A percentile compares a stretch with the other conserved stretches of the same genome.
These are phyloP conservation scores for Fusarium anguioides DNA, from an alignment of 2,329 filamentous ascomycete species.

Conservation along the genomic window DNA sequence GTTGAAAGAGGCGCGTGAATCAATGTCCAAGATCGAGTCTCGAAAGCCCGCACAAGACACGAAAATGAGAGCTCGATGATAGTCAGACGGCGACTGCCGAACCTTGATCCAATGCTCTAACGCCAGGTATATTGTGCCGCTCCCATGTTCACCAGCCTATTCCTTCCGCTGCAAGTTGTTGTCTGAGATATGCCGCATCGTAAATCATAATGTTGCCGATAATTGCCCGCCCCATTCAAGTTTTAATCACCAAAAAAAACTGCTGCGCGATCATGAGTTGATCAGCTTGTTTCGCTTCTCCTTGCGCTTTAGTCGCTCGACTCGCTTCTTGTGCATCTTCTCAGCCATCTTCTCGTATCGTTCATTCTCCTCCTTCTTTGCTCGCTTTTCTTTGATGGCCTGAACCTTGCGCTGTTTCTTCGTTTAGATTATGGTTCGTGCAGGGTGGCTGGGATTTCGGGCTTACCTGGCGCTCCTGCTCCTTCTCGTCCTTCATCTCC, in stretches of 20 bases:
- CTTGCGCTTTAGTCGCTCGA: constrained; percentile 91
- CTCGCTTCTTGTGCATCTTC: constrained; percentile 97
- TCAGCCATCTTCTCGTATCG: constrained; percentile 93
- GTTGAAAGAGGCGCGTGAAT: neutral
- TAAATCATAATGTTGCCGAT: constrained; percentile 40
- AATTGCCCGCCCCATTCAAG: constrained; percentile 7
- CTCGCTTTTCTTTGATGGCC: constrained; percentile 84
- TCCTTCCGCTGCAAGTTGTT: constrained; percentile 19
- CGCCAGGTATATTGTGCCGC: constrained; percentile 31
- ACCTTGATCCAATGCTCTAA: constrained; percentile 12
- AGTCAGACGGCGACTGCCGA: neutral
- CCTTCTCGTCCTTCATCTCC: constrained; percentile 96
- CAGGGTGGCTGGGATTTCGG: neutral
- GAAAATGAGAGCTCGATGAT: neutral
- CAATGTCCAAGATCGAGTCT: neutral
- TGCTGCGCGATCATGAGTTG: constrained; percentile 64
- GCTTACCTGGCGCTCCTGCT: constrained; percentile 82
- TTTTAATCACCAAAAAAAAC: neutral
- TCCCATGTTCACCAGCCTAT: constrained; percentile 22
- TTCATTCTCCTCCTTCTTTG: constrained; percentile 91
- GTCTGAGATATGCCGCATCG: constrained; percentile 34
- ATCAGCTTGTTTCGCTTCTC: constrained; percentile 95
- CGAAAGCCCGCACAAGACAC: neutral
- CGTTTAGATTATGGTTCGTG: constrained; percentile 19
- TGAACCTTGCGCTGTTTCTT: constrained; percentile 74